A percentile compares a stretch with the other conserved stretches of the same genome.
These are phyloP conservation scores for Termitomyces sp. DNA, from an alignment of 768 basidiomycete species.

Conservation along the genomic window DNA sequence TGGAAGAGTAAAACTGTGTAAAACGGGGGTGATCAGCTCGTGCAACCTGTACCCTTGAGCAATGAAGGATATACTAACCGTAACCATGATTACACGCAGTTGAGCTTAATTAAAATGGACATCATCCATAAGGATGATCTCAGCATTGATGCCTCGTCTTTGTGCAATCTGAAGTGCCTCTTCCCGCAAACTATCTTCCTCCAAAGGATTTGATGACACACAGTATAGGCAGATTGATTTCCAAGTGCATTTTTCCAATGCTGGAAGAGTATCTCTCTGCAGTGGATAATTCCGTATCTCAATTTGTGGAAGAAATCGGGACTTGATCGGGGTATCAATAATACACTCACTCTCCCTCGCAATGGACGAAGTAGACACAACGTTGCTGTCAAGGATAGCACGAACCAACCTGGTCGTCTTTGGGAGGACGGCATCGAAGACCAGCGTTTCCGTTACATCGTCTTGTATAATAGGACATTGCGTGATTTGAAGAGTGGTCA, in stretches of 20 bases:
- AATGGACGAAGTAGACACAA: background rate
- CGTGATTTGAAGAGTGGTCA: background rate
- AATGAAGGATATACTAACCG: background rate
- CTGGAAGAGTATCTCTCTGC: background rate
- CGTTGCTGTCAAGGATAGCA: background rate
- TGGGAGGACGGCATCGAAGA: background rate
- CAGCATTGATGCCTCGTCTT: too few species aligned
- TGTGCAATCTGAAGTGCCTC: background rate
- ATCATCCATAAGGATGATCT: too few species aligned
- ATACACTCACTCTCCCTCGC: background rate
- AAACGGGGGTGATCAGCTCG: background rate
- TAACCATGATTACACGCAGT: background rate
- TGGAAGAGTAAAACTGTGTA: background rate
- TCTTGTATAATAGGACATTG: background rate
- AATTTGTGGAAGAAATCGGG: background rate
- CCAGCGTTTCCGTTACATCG: background rate
- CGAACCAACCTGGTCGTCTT: background rate
- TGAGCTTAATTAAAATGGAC: too few species aligned
- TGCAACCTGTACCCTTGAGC: background rate
- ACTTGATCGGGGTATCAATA: background rate
- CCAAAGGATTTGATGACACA: background rate
- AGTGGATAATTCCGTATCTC: background rate
- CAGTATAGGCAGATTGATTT: background rate
- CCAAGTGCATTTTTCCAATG: background rate
- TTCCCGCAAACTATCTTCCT: background rate